Base-by-base conservation (phyloP, 257 asterid genomes). In the Forsythia viridissima region DNA sequence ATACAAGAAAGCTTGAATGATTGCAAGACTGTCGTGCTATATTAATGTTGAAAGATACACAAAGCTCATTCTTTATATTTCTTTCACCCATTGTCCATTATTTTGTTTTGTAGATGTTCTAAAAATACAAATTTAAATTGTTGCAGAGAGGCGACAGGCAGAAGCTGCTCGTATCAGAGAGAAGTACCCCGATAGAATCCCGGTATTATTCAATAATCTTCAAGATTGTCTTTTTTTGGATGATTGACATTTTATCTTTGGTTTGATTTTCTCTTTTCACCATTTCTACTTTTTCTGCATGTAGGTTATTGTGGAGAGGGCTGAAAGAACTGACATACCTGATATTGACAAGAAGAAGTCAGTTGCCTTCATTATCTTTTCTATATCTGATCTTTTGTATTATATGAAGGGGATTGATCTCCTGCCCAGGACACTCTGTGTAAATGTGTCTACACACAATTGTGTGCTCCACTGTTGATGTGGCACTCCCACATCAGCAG, bases 111-210 rank as follows among this genome's bases (percentile, higher is more conserved):
- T 5, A n/a, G 61, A 12, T 9, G 70, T 30, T 8, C 70, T 12
- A 21, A 61, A 55, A 41, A 24, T 77, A 18, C 73, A 13, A 4
- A 24, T 57, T 75, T 70, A 16, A 36, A 13, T 39, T 80, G 43
- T 81, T 87, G 74, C 90, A 93, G 97, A 92, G 86, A 94, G 94
- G 91, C 90, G 98, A 68, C 98, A 92, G 78, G 96, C 97, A 20
- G 99, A 94, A 86, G 97, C 98, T 78, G 88, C 93, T 73, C 98
- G 98, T 61, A 93, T 95, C 82, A 88, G 98, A 87, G 99, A 95
- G 90, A 95, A 95, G 88, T 95, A 94, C 76, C 97, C 99, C 38
- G 99, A 95, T 75, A 88, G 99, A 89, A 95, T 95, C 72, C 99
- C 98, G 82, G 99, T 95, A 90, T 41, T 5, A 18, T 24, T 63